Evolutionary conservation across 495 filamentous ascomycete species (phyloP).

Genomic region (Neurospora terricola): DNA sequence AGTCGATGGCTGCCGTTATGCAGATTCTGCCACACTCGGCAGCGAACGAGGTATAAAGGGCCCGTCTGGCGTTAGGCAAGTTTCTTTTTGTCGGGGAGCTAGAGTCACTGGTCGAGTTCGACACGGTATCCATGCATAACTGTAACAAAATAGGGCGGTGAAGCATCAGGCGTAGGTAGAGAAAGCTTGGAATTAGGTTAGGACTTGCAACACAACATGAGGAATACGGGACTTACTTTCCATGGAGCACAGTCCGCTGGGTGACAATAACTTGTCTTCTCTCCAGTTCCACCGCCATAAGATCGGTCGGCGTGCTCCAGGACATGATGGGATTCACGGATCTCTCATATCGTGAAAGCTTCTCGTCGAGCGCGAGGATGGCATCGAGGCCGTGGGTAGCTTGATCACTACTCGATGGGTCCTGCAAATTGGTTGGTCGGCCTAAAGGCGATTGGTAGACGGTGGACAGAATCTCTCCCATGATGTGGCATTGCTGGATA

Average conservation of each 20-base stretch:
- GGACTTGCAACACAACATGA: not conserved
- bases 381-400: slow-evolving; percentile 25
- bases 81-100: not conserved
- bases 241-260: slow-evolving; percentile 33
- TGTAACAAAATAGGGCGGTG: slow-evolving; percentile 40
- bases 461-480: slow-evolving; percentile 33
- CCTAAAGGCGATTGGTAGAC: slow-evolving; percentile 33
- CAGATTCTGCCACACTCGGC: slow-evolving; percentile 31
- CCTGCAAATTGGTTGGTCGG: slow-evolving; percentile 5
- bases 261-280: slow-evolving; percentile 19
- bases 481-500: slow-evolving; percentile 33
- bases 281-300: slow-evolving; percentile 3
- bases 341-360: slow-evolving; percentile 27
- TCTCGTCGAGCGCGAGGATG: slow-evolving; percentile 31
- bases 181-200: slow-evolving; percentile 23
- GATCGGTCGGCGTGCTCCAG: slow-evolving; percentile 20
- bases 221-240: slow-evolving; percentile 20
- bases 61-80: slow-evolving; percentile 9
- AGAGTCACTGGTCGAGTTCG: slow-evolving; percentile 1
- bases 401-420: slow-evolving; percentile 6
- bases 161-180: slow-evolving; percentile 35
- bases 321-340: slow-evolving; percentile 27
- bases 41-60: slow-evolving; percentile 28
- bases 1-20: slow-evolving; percentile 28
- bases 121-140: slow-evolving; percentile 26